phyloP scores from a whole-genome alignment of 352 stramenopile species.

The Pythium oligandrum region DNA sequence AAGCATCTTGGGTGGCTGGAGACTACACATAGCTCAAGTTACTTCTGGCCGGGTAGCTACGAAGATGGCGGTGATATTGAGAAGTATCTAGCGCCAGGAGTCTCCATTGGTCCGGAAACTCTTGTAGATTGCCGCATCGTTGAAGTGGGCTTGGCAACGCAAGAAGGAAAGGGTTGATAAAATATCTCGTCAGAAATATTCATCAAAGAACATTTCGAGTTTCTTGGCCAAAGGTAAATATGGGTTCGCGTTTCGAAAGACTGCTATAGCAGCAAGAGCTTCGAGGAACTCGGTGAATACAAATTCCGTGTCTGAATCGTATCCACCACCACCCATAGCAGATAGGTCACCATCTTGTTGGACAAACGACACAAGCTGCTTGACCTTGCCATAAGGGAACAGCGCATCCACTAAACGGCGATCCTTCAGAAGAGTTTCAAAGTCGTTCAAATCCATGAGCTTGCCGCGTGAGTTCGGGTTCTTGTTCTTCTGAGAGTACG shows the following conservation, averaged over 20 bases:
- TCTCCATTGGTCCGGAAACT: conserved; percentile 52
- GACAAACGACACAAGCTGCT: conserved; percentile 73
- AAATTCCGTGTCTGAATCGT: conserved; percentile 67
- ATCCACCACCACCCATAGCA: conserved; percentile 28
- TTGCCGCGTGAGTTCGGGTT: conserved; percentile 66
- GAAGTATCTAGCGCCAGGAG: conserved; percentile 32
- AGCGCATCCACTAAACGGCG: conserved; percentile 58
- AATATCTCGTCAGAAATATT: conserved; percentile 40
- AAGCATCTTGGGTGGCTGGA: conserved; percentile 77
- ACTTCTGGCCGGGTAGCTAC: conserved; percentile 84
- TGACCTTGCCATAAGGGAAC: conserved; percentile 68
- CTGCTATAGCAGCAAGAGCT: conserved; percentile 59
- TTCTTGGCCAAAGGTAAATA: conserved; percentile 75
- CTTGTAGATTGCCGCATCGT: conserved; percentile 78
- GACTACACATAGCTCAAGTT: conserved; percentile 59
- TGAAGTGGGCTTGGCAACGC: conserved; percentile 63
- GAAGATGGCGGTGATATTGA: conserved; percentile 76
- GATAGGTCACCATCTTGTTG: conserved; percentile 70
- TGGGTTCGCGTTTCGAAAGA: conserved; percentile 75
- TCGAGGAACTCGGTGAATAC: conserved; percentile 80
- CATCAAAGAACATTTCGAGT: conserved; percentile 69
- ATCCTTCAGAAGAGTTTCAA: conserved; percentile 71
- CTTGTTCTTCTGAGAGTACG: conserved; percentile 74
- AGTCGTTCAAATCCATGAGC: conserved; percentile 65
- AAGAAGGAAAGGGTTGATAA: conserved; percentile 16